phyloP scores from a whole-genome alignment of 495 filamentous ascomycete species.

The Aspergillus indologenus region DNA sequence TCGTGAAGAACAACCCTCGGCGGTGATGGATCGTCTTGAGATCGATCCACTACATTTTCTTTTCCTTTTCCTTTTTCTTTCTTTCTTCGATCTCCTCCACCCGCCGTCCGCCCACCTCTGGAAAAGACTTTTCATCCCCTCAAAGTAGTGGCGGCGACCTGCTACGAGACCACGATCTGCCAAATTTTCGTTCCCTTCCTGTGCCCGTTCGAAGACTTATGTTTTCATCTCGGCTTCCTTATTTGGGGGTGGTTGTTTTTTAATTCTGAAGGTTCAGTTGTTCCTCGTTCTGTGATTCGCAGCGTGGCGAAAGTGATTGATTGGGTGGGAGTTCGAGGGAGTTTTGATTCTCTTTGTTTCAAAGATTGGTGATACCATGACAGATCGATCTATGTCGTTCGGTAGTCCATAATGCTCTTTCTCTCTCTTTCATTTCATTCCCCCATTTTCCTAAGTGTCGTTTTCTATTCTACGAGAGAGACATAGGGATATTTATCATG shows the following conservation, averaged over 20 bases:
- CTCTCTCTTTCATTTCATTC: neutral
- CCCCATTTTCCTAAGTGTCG: neutral
- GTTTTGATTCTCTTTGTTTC: slow-evolving; percentile 5
- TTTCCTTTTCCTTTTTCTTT: neutral
- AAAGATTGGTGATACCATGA: slow-evolving; percentile 7
- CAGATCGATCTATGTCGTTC: neutral
- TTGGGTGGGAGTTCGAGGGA: slow-evolving; percentile 7
- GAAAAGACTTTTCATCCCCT: neutral
- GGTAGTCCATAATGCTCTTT: neutral
- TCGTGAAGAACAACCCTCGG: slow-evolving; percentile 34
- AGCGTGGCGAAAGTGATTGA: slow-evolving; percentile 16
- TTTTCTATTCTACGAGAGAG: neutral
- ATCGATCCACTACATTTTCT: neutral
- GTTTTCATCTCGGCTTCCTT: slow-evolving; percentile 5
- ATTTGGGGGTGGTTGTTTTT: neutral
- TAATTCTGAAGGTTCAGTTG: too few relatives aligned
- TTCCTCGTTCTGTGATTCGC: slow-evolving; percentile 11
- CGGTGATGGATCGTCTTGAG: slow-evolving; percentile 24
- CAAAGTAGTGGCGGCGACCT: slow-evolving; percentile 9
- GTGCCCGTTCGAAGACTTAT: neutral
- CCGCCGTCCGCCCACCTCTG: too few relatives aligned
- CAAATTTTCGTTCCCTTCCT: slow-evolving; percentile 10
- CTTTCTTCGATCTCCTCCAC: too few relatives aligned
- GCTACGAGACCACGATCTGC: slow-evolving; percentile 34
- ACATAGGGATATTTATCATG: neutral